Evolutionary conservation across 163 green algal species (phyloP).

Genomic region (Scenedesmus sp.): DNA sequence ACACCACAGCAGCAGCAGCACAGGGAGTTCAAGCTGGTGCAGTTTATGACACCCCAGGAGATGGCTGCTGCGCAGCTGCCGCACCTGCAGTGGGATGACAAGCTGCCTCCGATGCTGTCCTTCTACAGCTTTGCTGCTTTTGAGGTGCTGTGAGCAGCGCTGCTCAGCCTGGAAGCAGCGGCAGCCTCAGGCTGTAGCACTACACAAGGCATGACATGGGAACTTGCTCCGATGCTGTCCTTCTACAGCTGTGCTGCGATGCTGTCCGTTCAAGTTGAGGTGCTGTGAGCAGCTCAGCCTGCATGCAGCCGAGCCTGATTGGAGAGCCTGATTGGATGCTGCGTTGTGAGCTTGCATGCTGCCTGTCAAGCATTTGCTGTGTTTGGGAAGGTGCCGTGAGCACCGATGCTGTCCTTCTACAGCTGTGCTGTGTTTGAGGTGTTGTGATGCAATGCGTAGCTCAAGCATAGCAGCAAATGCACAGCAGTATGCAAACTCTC

Average conservation of each 20-base stretch:
- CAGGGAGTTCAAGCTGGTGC: background rate
- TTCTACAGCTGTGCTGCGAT: conserved; percentile 55
- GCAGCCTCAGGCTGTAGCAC: background rate
- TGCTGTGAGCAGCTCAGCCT: background rate
- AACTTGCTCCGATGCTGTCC: too few species aligned
- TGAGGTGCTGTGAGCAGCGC: conserved; percentile 13
- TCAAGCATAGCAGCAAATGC: too few species aligned
- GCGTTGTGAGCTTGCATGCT: too few species aligned
- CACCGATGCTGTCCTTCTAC: too few species aligned
- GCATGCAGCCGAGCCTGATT: background rate
- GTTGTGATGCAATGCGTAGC: too few species aligned
- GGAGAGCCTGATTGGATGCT: too few species aligned
- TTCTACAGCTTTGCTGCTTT: conserved; percentile 71
- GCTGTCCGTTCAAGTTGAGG: conserved; percentile 66
- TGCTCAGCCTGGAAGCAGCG: background rate
- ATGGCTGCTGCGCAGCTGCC: conserved; percentile 71
- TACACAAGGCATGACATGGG: too few species aligned
- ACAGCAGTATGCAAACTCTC: too few species aligned
- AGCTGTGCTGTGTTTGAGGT: too few species aligned
- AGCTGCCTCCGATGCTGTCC: conserved; percentile 64
- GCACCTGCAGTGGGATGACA: conserved; percentile 64
- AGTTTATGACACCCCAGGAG: conserved; percentile 51
- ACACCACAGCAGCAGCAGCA: conserved; percentile 18
- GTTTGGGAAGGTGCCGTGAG: too few species aligned
- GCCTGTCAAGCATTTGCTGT: too few species aligned